Base-by-base conservation (phyloP, 169 alveolate species). In the Plasmodium berghei region DNA sequence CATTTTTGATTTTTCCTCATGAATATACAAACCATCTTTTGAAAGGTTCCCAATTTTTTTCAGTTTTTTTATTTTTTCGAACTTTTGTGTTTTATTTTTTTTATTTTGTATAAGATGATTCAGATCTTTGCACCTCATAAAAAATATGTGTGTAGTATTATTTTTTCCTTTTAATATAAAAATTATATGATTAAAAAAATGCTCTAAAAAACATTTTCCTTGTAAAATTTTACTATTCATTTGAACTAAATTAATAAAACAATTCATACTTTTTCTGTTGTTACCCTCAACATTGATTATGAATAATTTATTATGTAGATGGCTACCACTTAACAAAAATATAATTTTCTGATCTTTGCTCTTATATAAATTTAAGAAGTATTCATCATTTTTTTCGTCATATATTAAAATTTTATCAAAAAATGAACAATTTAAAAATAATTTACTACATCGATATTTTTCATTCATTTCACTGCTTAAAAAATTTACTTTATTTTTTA, bases 301-400 rank as follows among this genome's bases (percentile, higher is more conserved):
- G 40, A 77, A 77, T 40, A 77, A 56, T 9, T 64, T 64, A 45
- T 77, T 77, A 45, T 54, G 63, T 12, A 63, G 9, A 56, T 77
- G 89, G 9, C 73, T 77, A 14, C 89, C 89, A 69, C 89, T 77
- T 14, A 77, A 12, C 22, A 77, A 75, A 66, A 77, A 77, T 42
- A 63, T 55, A 56, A 8, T 77, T 18, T 77, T 77, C 48, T 28
- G 16, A 45, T 77, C 89, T 48, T 77, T 77, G 54, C 89, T 77
- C 52, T 18, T 42, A 61, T 77, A 77, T 52, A 77, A 5, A 34
- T 64, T 77, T n/a, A 77, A 26, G 34, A 77, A 77, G 45, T 77
- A 63, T 64, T 77, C 59, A 45, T 77, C 62, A 22, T 52, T 10
- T 52, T 54, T 56, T 77, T 77, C 89, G 14, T 52, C 73, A 1